phyloP scores from a whole-genome alignment of 805 yeast genomes.

The Wickerhamomyces canadensis region DNA sequence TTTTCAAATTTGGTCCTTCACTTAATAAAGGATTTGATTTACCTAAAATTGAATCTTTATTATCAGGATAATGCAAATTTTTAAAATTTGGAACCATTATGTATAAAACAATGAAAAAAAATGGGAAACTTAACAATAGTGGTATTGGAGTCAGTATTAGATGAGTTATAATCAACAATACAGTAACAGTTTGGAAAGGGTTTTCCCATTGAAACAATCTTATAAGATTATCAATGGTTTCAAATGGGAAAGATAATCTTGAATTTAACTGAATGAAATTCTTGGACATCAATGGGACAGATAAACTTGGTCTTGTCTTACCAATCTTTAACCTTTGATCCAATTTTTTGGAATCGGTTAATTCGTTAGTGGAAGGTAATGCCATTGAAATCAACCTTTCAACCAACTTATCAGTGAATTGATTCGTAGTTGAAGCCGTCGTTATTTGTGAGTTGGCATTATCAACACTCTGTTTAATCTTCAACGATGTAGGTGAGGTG shows the following conservation, averaged over 20 bases:
- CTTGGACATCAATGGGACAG: constrained; percentile 63
- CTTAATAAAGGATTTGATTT: constrained; percentile 40
- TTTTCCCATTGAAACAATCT: constrained; percentile 58
- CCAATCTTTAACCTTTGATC: constrained; percentile 55
- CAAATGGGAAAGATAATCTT: constrained; percentile 57
- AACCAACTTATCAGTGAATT: constrained; percentile 61
- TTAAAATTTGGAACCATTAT: constrained; percentile 66
- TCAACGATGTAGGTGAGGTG: no score
- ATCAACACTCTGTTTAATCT: no score
- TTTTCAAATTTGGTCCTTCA: constrained; percentile 44
- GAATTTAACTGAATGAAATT: constrained; percentile 61
- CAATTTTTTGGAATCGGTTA: constrained; percentile 35
- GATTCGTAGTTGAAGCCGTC: constrained; percentile 2
- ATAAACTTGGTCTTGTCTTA: constrained; percentile 59
- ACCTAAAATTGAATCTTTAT: constrained; percentile 21
- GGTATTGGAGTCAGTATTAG: constrained; percentile 56
- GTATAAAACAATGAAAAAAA: constrained; percentile 44
- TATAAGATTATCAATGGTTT: constrained; percentile 50
- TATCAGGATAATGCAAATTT: constrained; percentile 59
- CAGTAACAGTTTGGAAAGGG: constrained; percentile 55
- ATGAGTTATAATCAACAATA: constrained; percentile 45
- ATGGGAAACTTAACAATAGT: constrained; percentile 46
- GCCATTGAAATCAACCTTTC: constrained; percentile 71
- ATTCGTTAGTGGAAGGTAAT: constrained; percentile 53
- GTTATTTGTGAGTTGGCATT: no score